A percentile compares a stretch with the other conserved stretches of the same genome.
Conservation (phyloP, 495 filamentous ascomycete genomes). For the Aspergillus baeticus region DNA sequence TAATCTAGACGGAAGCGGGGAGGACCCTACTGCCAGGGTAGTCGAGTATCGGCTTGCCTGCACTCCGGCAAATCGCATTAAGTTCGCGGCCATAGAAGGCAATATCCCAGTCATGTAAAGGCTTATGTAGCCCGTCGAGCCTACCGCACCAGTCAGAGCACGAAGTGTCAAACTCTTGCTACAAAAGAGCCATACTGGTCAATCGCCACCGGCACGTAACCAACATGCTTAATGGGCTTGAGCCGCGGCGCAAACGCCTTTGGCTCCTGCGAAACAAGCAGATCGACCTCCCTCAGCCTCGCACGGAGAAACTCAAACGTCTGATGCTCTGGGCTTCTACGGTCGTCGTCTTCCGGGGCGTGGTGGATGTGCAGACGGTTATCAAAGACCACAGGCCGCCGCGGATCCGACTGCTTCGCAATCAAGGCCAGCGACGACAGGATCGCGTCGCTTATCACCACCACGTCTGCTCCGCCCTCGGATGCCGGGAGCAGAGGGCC, state of each 20-base stretch:
- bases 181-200: constrained; percentile 6
- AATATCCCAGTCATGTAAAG: constrained; percentile 58
- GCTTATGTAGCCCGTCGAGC: constrained; percentile 74
- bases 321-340: not conserved
- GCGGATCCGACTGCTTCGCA: constrained; percentile 12
- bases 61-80: constrained; percentile 50
- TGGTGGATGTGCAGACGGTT: constrained; percentile 4
- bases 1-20: not conserved
- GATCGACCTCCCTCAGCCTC: constrained; percentile 9
- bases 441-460: constrained; percentile 5
- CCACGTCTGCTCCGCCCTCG: constrained; percentile 7
- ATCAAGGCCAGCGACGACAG: constrained; percentile 5
- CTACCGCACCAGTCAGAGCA: constrained; percentile 6
- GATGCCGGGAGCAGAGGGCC: constrained; percentile 6
- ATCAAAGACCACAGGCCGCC: constrained; percentile 14
- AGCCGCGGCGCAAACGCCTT: not conserved
- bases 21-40: constrained; percentile 48
- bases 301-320: constrained; percentile 9
- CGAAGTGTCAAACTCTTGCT: not conserved
- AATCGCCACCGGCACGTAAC: constrained; percentile 2
- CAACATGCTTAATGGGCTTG: constrained; percentile 3
- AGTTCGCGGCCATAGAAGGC: constrained; percentile 66
- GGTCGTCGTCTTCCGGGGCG: not conserved
- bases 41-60: constrained; percentile 47
- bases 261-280: constrained; percentile 4